A percentile compares a stretch with the other conserved stretches of the same genome.
Evolutionary conservation across 2,329 filamentous ascomycete species (phyloP).

Genomic region (Acephala macrosclerotiorum): DNA sequence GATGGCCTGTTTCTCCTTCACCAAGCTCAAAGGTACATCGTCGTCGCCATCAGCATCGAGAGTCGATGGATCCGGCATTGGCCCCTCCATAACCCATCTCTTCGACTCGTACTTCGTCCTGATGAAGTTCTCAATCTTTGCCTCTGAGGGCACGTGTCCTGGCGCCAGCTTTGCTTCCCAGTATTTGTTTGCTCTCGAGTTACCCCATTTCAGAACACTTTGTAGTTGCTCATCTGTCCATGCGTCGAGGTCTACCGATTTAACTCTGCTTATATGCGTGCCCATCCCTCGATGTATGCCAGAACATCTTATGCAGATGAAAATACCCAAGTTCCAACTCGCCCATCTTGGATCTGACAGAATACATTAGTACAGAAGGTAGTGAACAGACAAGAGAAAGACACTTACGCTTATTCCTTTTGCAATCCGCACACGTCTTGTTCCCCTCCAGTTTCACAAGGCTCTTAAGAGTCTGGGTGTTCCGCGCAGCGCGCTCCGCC

Average conservation of each 20-base stretch:
- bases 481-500: conserved; percentile 89
- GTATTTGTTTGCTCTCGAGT: conserved; percentile 96
- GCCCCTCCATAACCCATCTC: conserved; percentile 99
- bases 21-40: conserved; percentile 71
- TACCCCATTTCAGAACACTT: conserved; percentile 95
- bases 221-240: conserved; percentile 99
- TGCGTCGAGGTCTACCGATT: conserved; percentile 95
- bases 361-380: not conserved
- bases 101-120: conserved; percentile 99
- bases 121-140: conserved; percentile 99
- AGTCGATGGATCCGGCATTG: conserved; percentile 89
- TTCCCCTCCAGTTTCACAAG: conserved; percentile 94
- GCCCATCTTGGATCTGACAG: conserved; percentile 94
- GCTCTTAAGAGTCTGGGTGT: conserved; percentile 92
- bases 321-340: conserved; percentile 97
- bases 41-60: conserved; percentile 87
- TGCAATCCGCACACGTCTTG: conserved; percentile 98
- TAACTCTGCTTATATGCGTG: conserved; percentile 97
- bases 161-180: conserved; percentile 95
- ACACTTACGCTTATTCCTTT: conserved; percentile 91
- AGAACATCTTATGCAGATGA: conserved; percentile 97
- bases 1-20: conserved; percentile 71
- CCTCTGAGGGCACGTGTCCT: conserved; percentile 91
- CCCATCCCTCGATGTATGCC: conserved; percentile 99
- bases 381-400: not conserved